These are phyloP conservation scores for Starmerella geochares DNA, from an alignment of 805 yeast genomes.

Conservation along the genomic window DNA sequence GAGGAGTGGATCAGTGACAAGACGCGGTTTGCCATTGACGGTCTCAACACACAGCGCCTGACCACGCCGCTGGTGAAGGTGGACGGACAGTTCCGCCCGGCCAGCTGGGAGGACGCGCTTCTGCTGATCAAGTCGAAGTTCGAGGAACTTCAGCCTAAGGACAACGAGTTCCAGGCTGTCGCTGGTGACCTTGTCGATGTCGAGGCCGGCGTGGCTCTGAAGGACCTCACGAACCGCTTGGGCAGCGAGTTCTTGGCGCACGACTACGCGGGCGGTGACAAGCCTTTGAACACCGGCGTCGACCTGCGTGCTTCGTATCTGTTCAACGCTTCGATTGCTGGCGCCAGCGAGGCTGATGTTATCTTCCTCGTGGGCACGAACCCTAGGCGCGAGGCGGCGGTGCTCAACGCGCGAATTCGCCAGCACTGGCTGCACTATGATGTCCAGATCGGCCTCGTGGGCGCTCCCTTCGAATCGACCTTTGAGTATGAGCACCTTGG, in stretches of 20 bases:
- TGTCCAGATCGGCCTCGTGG: slow-evolving; percentile 56
- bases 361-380: slow-evolving; percentile 73
- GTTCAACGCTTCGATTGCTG: slow-evolving; percentile 69
- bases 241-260: slow-evolving; percentile 74
- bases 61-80: slow-evolving; percentile 67
- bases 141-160: slow-evolving; percentile 46
- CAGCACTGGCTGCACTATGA: slow-evolving; percentile 65
- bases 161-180: slow-evolving; percentile 66
- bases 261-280: slow-evolving; percentile 50
- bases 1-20: slow-evolving; percentile 90
- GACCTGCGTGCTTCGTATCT: slow-evolving; percentile 70
- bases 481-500: slow-evolving; percentile 59
- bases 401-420: slow-evolving; percentile 72
- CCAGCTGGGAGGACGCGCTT: slow-evolving; percentile 83
- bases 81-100: slow-evolving; percentile 58
- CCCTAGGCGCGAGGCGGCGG: slow-evolving; percentile 86
- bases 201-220: slow-evolving; percentile 70
- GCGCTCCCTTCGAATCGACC: slow-evolving; percentile 69
- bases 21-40: slow-evolving; percentile 76
- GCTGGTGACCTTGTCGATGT: slow-evolving; percentile 77
- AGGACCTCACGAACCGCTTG: slow-evolving; percentile 63
- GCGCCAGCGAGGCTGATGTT: slow-evolving; percentile 74
- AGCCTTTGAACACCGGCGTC: slow-evolving; percentile 54
- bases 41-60: slow-evolving; percentile 73
- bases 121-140: slow-evolving; percentile 56